Base-by-base conservation (phyloP, 2,329 filamentous ascomycete species). In the Metarhizium sp. region DNA sequence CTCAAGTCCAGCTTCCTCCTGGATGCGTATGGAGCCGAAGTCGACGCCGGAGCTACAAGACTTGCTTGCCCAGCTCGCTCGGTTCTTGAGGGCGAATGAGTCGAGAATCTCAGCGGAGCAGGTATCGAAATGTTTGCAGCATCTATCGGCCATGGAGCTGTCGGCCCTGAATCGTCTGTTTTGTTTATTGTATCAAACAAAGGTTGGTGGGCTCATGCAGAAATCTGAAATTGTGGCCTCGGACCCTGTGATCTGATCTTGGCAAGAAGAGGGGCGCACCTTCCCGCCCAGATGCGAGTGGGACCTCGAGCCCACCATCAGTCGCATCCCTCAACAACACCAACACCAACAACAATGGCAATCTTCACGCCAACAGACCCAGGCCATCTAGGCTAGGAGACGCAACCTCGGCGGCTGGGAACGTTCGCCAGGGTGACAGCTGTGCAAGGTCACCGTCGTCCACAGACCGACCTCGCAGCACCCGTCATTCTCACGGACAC, bases 11-110 rank as follows among this genome's bases (percentile, higher is more conserved):
- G 20, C 38, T 25, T 47, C 45, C 16, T 47, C 45, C 45, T 20
- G 32, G 49, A 51, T 51, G 49, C 13, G n/a, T 4, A 34, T 34
- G 6, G 49, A 51, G 30, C 30, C 49, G 30, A 34, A 40, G 25
- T 38, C 32, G 32, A 51, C 18, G 13, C 18, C 32, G 14, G 32
- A 51, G 49, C 18, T 51, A 18, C 49, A 42, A 20, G 32, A 51
- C 30, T 16, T 51, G 49, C 32, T 51, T 38, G 49, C 49, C 13
- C 49, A 51, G 49, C 49, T 51, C 7, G 49, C 49, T 51, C 49
- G 34, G 10, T 40, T 40, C 32, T 34, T 51, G 6, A 51, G 34
- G 29, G 32, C 32, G 13, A 51, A 51, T n/a, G 49, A 40, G 32
- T 34, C 25, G 10, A 51, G 32, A 40, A 51, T 51, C 11, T 51